phyloP scores from a whole-genome alignment of 2,329 filamentous ascomycete genomes.

The Fusarium napiforme region DNA sequence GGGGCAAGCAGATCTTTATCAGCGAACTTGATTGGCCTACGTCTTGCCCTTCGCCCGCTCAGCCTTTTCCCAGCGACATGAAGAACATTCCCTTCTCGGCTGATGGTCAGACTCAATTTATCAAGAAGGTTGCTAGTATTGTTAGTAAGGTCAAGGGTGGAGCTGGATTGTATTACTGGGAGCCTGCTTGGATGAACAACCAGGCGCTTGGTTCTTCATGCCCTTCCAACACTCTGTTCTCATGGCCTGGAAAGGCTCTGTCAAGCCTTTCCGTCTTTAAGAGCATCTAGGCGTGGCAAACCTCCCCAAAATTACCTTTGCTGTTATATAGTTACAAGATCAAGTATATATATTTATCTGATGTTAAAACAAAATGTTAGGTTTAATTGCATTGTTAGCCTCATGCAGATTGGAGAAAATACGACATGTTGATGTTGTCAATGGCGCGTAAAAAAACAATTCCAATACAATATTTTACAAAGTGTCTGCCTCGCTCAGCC shows the following conservation, averaged over 20 bases:
- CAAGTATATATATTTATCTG: not conserved
- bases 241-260: slow-evolving; percentile 63
- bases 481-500: not conserved
- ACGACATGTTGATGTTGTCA: fast-evolving
- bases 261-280: slow-evolving; percentile 67
- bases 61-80: slow-evolving; percentile 70
- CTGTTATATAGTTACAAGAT: not conserved
- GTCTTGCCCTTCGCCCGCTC: slow-evolving; percentile 67
- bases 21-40: slow-evolving; percentile 78
- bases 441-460: not conserved
- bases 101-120: slow-evolving; percentile 70
- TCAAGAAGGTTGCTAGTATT: slow-evolving; percentile 67
- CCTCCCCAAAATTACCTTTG: fast-evolving
- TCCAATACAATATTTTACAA: not conserved
- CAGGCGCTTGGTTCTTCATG: slow-evolving; percentile 73
- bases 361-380: not conserved
- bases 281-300: slow-evolving; percentile 50
- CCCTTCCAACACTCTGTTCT: slow-evolving; percentile 71
- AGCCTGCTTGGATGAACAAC: slow-evolving; percentile 77
- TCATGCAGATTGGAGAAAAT: fast-evolving
- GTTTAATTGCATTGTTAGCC: not conserved
- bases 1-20: slow-evolving; percentile 74
- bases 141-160: slow-evolving; percentile 65
- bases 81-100: slow-evolving; percentile 69
- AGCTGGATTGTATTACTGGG: slow-evolving; percentile 77